These are phyloP conservation scores for Corylus americana DNA, from an alignment of 306 rosid genomes.

Conservation along the genomic window DNA sequence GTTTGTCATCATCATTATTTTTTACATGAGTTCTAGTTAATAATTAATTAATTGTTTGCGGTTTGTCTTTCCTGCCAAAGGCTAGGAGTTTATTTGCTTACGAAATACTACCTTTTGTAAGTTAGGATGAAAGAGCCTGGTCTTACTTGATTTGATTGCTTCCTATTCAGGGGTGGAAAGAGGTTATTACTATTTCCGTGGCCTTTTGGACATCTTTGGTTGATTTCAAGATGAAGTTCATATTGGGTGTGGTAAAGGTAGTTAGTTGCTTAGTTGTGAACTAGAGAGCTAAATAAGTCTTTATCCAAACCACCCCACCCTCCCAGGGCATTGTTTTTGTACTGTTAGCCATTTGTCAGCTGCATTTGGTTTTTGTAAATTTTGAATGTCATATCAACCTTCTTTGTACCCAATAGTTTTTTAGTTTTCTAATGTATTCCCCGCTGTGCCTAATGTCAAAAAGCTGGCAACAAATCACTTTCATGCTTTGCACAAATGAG, in stretches of 20 bases:
- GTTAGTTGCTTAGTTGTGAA: neutral
- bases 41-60: neutral
- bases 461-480: neutral
- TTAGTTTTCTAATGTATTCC: neutral
- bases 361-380: neutral
- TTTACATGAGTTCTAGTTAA: constrained; percentile 13
- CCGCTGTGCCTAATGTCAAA: neutral
- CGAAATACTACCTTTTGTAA: neutral
- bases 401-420: neutral
- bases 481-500: neutral
- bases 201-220: neutral
- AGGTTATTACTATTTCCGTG: neutral
- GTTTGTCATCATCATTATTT: neutral
- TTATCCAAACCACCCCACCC: neutral
- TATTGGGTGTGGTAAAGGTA: neutral
- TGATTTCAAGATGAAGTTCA: neutral
- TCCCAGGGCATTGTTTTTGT: neutral
- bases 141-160: neutral
- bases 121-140: neutral
- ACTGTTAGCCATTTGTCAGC: neutral
- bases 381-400: neutral
- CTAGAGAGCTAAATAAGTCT: neutral
- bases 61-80: neutral
- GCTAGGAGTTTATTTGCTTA: neutral
- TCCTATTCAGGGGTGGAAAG: neutral